phyloP scores from a whole-genome alignment of 2,329 filamentous ascomycete genomes.

The Clonostachys rosea region DNA sequence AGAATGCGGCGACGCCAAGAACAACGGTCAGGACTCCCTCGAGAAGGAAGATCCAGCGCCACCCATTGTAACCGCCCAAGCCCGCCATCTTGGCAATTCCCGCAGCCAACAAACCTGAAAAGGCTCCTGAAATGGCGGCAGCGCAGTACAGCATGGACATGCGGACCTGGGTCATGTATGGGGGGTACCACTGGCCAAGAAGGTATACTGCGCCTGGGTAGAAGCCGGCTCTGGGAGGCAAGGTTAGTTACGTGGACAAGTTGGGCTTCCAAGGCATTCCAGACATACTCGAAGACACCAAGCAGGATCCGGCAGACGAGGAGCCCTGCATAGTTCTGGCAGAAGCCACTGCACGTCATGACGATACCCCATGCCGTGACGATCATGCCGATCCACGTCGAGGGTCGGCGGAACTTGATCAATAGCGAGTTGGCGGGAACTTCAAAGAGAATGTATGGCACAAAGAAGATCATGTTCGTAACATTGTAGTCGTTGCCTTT shows the following conservation, averaged over 20 bases:
- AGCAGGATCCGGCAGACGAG: conserved; percentile 10
- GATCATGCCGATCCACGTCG: conserved; percentile 58
- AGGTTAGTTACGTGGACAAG: neutral
- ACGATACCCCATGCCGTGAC: conserved; percentile 41
- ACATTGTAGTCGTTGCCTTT: conserved; percentile 42
- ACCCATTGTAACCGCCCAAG: conserved; percentile 6
- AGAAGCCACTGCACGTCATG: conserved; percentile 12
- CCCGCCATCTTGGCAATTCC: conserved; percentile 13
- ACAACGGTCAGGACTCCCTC: conserved; percentile 19
- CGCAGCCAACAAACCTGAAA: conserved; percentile 11
- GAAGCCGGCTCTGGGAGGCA: conserved; percentile 7
- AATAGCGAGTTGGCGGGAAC: neutral
- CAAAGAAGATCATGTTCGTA: conserved; percentile 18
- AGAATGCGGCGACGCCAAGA: conserved; percentile 35
- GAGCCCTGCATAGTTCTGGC: conserved; percentile 8
- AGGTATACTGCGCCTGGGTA: conserved; percentile 7
- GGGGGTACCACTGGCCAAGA: conserved; percentile 21
- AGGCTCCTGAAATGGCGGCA: conserved; percentile 11
- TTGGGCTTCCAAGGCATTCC: no score
- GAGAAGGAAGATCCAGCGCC: conserved; percentile 17
- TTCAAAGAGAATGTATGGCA: conserved; percentile 45
- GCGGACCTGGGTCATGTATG: conserved; percentile 16
- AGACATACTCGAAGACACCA: conserved; percentile 7
- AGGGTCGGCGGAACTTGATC: conserved; percentile 43
- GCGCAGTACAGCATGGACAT: conserved; percentile 20